Conservation (phyloP, 2,329 filamentous ascomycete species). For the Capronia americana region DNA sequence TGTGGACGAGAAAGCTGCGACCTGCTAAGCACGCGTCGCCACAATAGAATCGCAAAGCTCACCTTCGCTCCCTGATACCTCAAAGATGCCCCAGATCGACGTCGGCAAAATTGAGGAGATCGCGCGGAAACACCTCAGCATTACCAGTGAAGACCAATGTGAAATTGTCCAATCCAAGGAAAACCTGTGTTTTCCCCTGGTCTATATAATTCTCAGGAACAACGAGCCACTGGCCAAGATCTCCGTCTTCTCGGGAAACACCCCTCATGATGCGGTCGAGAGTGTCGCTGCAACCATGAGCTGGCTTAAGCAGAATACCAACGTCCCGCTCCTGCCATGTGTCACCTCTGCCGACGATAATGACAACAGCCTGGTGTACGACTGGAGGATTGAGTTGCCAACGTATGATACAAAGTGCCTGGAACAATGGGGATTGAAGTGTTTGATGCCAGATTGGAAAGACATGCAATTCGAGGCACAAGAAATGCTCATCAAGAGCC, state of each 20-base stretch:
- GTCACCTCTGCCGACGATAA: background rate
- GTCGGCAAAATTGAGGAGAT: background rate
- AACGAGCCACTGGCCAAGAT: background rate
- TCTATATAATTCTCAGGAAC: background rate
- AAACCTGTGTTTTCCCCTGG: background rate
- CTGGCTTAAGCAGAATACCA: slow-evolving; percentile 4
- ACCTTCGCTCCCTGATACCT: background rate
- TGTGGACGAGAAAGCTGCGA: background rate
- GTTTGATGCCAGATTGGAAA: background rate
- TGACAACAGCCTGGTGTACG: background rate
- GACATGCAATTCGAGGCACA: background rate
- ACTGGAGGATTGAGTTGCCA: background rate
- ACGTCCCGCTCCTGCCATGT: background rate
- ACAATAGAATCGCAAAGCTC: background rate
- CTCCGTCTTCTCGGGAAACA: background rate
- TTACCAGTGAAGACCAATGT: background rate
- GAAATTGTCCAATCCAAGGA: background rate
- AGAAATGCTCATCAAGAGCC: slow-evolving; percentile 1
- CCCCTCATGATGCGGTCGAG: background rate
- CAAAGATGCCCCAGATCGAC: background rate
- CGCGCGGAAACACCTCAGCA: background rate
- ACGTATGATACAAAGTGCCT: background rate
- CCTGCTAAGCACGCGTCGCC: background rate
- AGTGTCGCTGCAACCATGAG: background rate
- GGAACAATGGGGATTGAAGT: background rate